Percentiles rank a stretch among this genome's conserved stretches.
Conservation (phyloP, 805 yeast species). For the Candida boidinii region DNA sequence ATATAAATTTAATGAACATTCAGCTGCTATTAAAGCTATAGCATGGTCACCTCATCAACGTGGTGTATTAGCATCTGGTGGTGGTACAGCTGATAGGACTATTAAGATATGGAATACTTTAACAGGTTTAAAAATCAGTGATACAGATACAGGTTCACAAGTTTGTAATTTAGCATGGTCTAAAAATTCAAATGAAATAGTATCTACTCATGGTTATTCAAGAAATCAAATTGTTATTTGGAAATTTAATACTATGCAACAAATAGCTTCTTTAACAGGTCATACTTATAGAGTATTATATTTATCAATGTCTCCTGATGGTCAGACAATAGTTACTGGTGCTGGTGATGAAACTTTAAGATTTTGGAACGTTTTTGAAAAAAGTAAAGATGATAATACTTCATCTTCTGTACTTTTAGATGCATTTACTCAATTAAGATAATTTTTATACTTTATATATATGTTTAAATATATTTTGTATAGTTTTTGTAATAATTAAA, state of each 20-base stretch:
- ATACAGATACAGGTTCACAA: constrained; percentile 93
- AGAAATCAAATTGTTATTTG: constrained; percentile 86
- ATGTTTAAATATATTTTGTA: no score
- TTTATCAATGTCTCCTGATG: constrained; percentile 88
- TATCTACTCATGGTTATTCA: constrained; percentile 91
- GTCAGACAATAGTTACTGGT: constrained; percentile 93
- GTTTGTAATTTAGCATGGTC: constrained; percentile 95
- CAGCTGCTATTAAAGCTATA: constrained; percentile 93
- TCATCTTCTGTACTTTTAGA: constrained; percentile 60
- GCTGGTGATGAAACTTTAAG: constrained; percentile 97
- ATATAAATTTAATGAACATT: constrained; percentile 70
- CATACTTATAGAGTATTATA: constrained; percentile 90
- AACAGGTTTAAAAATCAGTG: constrained; percentile 64
- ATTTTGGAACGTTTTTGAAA: constrained; percentile 93
- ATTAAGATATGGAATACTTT: constrained; percentile 90
- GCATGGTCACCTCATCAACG: constrained; percentile 98
- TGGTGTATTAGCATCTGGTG: constrained; percentile 90
- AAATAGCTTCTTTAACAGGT: constrained; percentile 87
- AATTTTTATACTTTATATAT: no score
- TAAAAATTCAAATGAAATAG: constrained; percentile 82
- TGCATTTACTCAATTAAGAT: constrained; percentile 69
- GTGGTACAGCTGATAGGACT: constrained; percentile 90
- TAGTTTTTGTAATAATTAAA: no score
- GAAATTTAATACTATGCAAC: constrained; percentile 91
- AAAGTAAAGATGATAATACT: constrained; percentile 47